These are phyloP conservation scores for Punctularia strigosozonata DNA, from an alignment of 768 basidiomycete genomes.

Conservation along the genomic window DNA sequence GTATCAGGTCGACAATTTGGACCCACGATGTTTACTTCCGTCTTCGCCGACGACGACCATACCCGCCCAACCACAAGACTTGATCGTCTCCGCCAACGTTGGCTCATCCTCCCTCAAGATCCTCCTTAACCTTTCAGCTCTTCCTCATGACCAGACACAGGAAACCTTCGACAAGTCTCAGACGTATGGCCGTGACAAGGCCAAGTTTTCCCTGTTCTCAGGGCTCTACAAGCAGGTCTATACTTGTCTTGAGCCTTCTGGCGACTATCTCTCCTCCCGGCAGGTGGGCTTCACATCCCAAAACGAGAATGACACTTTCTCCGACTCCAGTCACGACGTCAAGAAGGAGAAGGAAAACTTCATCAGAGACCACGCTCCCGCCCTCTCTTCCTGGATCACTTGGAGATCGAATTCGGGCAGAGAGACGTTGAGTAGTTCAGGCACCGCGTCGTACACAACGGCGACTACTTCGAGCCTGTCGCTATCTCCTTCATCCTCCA, in stretches of 20 bases:
- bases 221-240: conserved; percentile 65
- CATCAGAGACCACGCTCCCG: conserved; percentile 47
- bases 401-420: conserved; percentile 25
- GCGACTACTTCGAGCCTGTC: conserved; percentile 62
- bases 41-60: too few relatives aligned
- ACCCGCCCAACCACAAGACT: too few relatives aligned
- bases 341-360: conserved; percentile 26
- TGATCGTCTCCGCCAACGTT: conserved; percentile 63
- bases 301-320: conserved; percentile 3
- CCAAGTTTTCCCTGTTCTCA: conserved; percentile 65
- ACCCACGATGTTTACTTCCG: too few relatives aligned
- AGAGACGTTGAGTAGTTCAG: conserved; percentile 42
- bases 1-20: too few relatives aligned
- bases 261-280: conserved; percentile 44
- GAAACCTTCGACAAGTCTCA: conserved; percentile 85
- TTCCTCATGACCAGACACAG: conserved; percentile 18
- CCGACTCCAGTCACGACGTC: conserved; percentile 16
- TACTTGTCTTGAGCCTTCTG: conserved; percentile 35
- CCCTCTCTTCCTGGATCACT: conserved; percentile 46
- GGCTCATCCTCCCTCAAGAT: conserved; percentile 88
- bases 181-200: conserved; percentile 84
- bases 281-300: conserved; percentile 40
- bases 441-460: conserved; percentile 83
- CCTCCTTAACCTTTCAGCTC: conserved; percentile 31
- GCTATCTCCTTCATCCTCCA: conserved; percentile 52